Evolutionary conservation across 768 basidiomycete genomes (phyloP).

Genomic region (Pulveroboletus sp.): DNA sequence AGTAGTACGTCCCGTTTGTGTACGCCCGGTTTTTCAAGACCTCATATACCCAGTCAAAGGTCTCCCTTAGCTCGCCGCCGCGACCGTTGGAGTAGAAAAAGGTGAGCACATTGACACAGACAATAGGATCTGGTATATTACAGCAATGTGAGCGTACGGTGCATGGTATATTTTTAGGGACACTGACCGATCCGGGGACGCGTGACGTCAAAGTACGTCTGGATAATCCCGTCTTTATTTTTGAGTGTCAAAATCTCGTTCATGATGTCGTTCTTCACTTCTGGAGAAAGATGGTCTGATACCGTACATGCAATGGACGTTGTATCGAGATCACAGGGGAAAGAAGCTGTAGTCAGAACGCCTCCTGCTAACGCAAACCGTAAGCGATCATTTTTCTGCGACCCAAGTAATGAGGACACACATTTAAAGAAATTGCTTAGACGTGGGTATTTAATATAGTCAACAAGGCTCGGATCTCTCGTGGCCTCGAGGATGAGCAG

Average conservation of each 20-base stretch:
- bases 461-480: constrained; percentile 15
- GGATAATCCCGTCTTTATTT: constrained; percentile 19
- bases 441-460: constrained; percentile 17
- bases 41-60: constrained; percentile 19
- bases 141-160: not conserved
- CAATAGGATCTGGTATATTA: constrained; percentile 11
- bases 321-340: constrained; percentile 18
- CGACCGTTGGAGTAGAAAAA: constrained; percentile 22
- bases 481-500: constrained; percentile 20
- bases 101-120: constrained; percentile 19
- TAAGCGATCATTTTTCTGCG: not conserved
- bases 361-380: not conserved
- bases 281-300: constrained; percentile 8
- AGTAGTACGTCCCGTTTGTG: constrained; percentile 17
- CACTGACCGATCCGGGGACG: constrained; percentile 21
- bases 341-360: constrained; percentile 10
- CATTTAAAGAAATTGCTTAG: constrained; percentile 22
- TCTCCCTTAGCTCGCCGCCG: constrained; percentile 15
- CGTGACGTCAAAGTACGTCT: constrained; percentile 18
- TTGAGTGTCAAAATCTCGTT: constrained; percentile 16
- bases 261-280: constrained; percentile 22
- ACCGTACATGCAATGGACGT: constrained; percentile 21
- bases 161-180: not conserved
- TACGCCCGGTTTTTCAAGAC: constrained; percentile 24
- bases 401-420: not conserved